phyloP scores from a whole-genome alignment of 2,329 filamentous ascomycete genomes.

The Alternaria ventricosa region DNA sequence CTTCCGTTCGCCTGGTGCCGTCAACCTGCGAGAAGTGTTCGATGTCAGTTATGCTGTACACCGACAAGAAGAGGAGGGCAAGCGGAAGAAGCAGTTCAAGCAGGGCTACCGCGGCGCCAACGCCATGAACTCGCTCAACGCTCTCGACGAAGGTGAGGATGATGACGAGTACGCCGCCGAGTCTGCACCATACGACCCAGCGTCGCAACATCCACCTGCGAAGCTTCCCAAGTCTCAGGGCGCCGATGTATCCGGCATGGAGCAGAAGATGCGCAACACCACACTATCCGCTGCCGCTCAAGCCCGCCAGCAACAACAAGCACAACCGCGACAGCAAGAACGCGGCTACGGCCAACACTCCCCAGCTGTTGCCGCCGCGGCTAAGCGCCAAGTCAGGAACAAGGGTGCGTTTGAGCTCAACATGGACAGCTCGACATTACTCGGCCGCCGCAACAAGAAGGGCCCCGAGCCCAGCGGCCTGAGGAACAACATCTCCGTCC shows the following conservation, averaged over 20 bases:
- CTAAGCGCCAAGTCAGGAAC: slow-evolving; percentile 78
- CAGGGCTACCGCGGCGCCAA: slow-evolving; percentile 70
- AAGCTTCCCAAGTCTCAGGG: slow-evolving; percentile 73
- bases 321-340: slow-evolving; percentile 53
- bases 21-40: slow-evolving; percentile 96
- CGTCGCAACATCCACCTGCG: slow-evolving; percentile 58
- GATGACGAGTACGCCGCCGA: slow-evolving; percentile 72
- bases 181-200: slow-evolving; percentile 60
- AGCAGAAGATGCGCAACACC: slow-evolving; percentile 85
- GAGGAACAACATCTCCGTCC: slow-evolving; percentile 51
- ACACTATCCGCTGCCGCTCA: slow-evolving; percentile 73
- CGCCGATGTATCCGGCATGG: slow-evolving; percentile 73
- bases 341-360: slow-evolving; percentile 90
- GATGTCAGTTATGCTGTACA: slow-evolving; percentile 99
- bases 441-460: slow-evolving; percentile 72
- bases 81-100: slow-evolving; percentile 83
- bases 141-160: slow-evolving; percentile 68
- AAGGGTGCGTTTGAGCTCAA: slow-evolving; percentile 91
- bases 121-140: slow-evolving; percentile 70
- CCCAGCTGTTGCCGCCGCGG: slow-evolving; percentile 80
- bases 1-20: slow-evolving; percentile 92
- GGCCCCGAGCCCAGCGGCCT: slow-evolving; percentile 52
- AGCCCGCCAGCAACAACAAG: slow-evolving; percentile 59
- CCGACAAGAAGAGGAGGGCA: slow-evolving; percentile 92
- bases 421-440: slow-evolving; percentile 85